phyloP scores from a whole-genome alignment of 805 yeast genomes.

The Ogataea nonfermentans region DNA sequence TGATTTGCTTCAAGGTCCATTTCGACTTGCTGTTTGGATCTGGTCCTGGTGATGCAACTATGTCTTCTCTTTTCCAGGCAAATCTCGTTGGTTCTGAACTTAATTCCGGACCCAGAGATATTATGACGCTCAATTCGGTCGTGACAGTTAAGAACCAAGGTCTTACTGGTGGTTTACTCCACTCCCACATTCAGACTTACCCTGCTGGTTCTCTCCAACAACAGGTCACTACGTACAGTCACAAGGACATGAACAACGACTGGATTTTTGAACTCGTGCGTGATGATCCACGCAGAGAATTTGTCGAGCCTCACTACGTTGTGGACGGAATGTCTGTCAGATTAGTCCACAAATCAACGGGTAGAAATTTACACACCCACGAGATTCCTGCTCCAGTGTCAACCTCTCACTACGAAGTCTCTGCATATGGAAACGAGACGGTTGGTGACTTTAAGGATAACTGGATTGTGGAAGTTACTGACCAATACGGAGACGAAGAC shows the following conservation, averaged over 20 bases:
- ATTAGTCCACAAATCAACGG: slow-evolving; percentile 66
- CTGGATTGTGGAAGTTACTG: slow-evolving; percentile 84
- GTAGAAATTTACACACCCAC: slow-evolving; percentile 82
- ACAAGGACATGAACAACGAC: slow-evolving; percentile 82
- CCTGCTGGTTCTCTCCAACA: slow-evolving; percentile 95
- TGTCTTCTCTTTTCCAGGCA: slow-evolving; percentile 87
- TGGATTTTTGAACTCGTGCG: slow-evolving; percentile 70
- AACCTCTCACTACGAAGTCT: slow-evolving; percentile 70
- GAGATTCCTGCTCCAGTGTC: slow-evolving; percentile 71
- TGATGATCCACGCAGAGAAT: slow-evolving; percentile 36
- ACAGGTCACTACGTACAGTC: slow-evolving; percentile 90
- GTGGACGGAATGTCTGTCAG: slow-evolving; percentile 68
- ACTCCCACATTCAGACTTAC: slow-evolving; percentile 81
- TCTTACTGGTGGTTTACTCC: slow-evolving; percentile 70
- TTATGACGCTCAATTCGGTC: slow-evolving; percentile 55
- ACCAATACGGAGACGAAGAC: slow-evolving; percentile 55
- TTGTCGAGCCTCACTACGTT: slow-evolving; percentile 39
- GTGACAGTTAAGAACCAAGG: slow-evolving; percentile 71
- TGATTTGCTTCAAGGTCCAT: slow-evolving; percentile 70
- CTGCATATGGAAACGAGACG: slow-evolving; percentile 75
- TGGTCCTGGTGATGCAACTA: slow-evolving; percentile 89
- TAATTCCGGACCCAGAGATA: slow-evolving; percentile 62
- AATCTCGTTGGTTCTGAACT: slow-evolving; percentile 70
- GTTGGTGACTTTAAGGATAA: slow-evolving; percentile 81
- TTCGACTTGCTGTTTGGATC: slow-evolving; percentile 69